These are phyloP conservation scores for Gliomastix tumulicola DNA, from an alignment of 2,329 filamentous ascomycete species.

Conservation along the genomic window DNA sequence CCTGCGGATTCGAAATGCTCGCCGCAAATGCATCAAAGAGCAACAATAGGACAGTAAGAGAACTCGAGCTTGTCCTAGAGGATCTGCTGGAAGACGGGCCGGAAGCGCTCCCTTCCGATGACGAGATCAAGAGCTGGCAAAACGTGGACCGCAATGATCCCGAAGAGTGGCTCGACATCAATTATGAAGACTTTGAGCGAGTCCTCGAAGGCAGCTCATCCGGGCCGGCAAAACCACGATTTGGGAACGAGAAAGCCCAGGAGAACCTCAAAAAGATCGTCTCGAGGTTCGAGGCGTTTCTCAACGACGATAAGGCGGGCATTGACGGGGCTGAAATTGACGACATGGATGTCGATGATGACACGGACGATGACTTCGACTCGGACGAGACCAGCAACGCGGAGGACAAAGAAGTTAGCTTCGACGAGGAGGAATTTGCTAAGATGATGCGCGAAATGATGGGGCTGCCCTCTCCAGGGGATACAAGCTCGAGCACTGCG, in stretches of 20 bases:
- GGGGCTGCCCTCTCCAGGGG: constrained; percentile 43
- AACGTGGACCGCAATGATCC: constrained; percentile 60
- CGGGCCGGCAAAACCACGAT: constrained; percentile 31
- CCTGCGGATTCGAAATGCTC: constrained; percentile 88
- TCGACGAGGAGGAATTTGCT: constrained; percentile 79
- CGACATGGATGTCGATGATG: constrained; percentile 63
- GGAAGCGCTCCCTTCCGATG: constrained; percentile 56
- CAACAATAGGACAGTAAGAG: constrained; percentile 62
- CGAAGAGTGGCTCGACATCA: constrained; percentile 87
- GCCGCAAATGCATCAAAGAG: constrained; percentile 59
- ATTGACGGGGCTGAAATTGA: constrained; percentile 68
- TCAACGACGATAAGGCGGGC: constrained; percentile 79
- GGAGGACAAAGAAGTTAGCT: constrained; percentile 70
- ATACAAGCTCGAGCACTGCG: background rate
- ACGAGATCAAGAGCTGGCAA: constrained; percentile 68
- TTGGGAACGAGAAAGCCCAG: constrained; percentile 62
- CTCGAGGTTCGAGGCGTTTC: constrained; percentile 83
- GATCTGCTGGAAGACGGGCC: constrained; percentile 70
- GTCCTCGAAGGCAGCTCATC: constrained; percentile 54
- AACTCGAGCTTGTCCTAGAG: constrained; percentile 69
- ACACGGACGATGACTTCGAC: constrained; percentile 38
- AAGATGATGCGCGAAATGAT: constrained; percentile 91
- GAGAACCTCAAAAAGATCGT: constrained; percentile 86
- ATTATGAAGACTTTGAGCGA: constrained; percentile 80
- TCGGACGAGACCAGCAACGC: constrained; percentile 51